Evolutionary conservation across 768 basidiomycete genomes (phyloP), one percentile per base, ranked within the genome.

Genomic region (Gautieria morchelliformis): DNA sequence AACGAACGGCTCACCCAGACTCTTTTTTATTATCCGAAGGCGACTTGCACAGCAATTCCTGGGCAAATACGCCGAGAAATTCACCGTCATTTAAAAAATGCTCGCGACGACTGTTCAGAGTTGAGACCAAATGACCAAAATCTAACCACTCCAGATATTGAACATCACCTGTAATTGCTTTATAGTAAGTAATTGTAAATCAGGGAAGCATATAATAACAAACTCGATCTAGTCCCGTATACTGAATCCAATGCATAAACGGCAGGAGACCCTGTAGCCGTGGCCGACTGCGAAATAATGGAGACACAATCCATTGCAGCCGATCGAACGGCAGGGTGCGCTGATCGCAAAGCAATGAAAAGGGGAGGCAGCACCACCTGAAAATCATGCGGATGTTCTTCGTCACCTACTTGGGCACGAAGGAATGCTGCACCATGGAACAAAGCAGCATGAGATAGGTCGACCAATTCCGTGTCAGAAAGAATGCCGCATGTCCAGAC

Each of bases 401-500:
- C 72, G 2, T 73, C 64, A 1, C 76, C 66, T 6, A 40, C 19
- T 68, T 91, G 84, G 0, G 93, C 90, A 48, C 83, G 77, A 12
- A 98, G 68, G 69, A 94, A 94, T 0, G 92, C 89, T 2, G 78
- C 74, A 19, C 84, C 83, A 66, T 97, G 93, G 5, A 78, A 72
- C 9, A 97, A 72, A 0, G 92, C 84, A 1, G 82, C 75, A 2
- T 77, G 57, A 70, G 76, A 59, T 74, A 75, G 49, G 70, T 62
- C 19, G 67, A 62, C 3, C 69, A 55, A 50, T 19, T 39, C 42
- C 54, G 24, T 35, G 32, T 37, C 50, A 39, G n/a, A 20, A 37
- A 27, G 19, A 27, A 11, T 61, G 54, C 27, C 33, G 14, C 14
- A 7, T 2, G 66, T 73, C 78, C 87, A 90, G 24, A 87, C 65